Percentiles rank a stretch among this genome's conserved stretches.
phyloP scores from a whole-genome alignment of 1,284 basidiomycete genomes.

The Pseudozyma sp. region DNA sequence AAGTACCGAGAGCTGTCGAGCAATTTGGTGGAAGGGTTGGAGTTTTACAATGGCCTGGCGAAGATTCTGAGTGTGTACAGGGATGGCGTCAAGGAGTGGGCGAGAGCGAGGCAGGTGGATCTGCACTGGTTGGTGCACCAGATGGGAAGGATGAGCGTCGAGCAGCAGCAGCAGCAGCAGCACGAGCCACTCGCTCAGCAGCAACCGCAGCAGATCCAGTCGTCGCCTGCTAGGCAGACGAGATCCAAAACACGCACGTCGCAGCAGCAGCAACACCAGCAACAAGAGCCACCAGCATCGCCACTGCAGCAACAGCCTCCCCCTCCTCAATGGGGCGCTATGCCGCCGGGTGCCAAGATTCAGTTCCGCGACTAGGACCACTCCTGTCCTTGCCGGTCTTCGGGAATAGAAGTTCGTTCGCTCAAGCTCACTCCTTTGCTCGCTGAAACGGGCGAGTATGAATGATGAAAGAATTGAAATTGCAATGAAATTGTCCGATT shows the following conservation, averaged over 20 bases:
- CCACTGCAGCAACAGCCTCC: conserved; percentile 14
- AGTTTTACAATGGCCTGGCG: conserved; percentile 70
- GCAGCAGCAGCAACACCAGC: conserved; percentile 11
- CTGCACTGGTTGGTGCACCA: conserved; percentile 36
- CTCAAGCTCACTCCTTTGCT: too few species aligned
- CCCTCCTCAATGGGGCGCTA: conserved; percentile 56
- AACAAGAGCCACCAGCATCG: neutral
- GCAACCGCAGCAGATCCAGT: conserved; percentile 8
- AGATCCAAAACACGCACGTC: conserved; percentile 7
- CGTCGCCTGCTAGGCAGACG: conserved; percentile 11
- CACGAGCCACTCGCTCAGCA: neutral
- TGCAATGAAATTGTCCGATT: conserved; percentile 1
- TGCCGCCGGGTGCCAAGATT: conserved; percentile 57
- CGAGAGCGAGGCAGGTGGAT: conserved; percentile 47
- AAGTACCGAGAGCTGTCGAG: conserved; percentile 87
- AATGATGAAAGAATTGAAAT: neutral
- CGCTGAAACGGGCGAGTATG: neutral
- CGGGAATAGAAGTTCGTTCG: too few species aligned
- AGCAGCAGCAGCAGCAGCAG: conserved; percentile 11
- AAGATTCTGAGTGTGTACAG: conserved; percentile 49
- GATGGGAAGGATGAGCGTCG: conserved; percentile 20
- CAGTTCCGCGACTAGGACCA: conserved; percentile 45
- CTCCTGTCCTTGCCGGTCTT: too few species aligned
- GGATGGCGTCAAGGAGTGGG: conserved; percentile 51
- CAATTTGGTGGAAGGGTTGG: conserved; percentile 86